Evolutionary conservation across 345 rosid genomes (phyloP), one percentile per base, ranked within the genome.

Genomic region (Salix koriyanagi): DNA sequence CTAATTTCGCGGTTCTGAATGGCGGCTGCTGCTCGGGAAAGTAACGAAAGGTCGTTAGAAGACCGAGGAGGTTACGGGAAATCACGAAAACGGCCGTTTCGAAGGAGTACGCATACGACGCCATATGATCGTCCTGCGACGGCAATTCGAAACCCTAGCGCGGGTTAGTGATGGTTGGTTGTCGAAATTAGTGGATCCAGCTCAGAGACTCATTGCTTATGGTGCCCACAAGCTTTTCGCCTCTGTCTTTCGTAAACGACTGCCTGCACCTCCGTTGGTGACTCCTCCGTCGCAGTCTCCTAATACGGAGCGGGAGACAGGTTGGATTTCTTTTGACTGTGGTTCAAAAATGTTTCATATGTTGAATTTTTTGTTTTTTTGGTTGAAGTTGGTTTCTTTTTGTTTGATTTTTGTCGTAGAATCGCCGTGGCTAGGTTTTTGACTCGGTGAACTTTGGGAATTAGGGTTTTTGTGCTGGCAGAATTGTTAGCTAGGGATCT

Each of bases 141-240:
- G 61, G 80, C 89, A 6, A 65, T 80, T 42, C 79, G 91, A 72
- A 90, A 86, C 80, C 48, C 91, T 58, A 71, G 81, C 77, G 71
- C n/a, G 77, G 60, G n/a, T 64, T 25, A 75, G 64, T 8, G 81
- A 85, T 75, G 90, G 96, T 6, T 96, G 98, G 99, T 48, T 96
- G 36, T 86, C 97, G 79, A 96, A 88, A 86, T 65, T 96, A 76
- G 90, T 96, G 81, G 95, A 93, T 90, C 99, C 98, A 73, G 97
- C 98, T 13, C 98, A 91, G 76, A 75, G 89, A 74, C 89, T 96
- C 67, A 87, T 96, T 72, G 69, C 90, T 52, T 85, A 90, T n/a
- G 77, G 96, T 69, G 99, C 99, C 69, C 89, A 91, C 65, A 85
- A 77, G 83, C 90, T 96, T 25, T 94, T 90, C 69, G 88, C 84